Base-by-base conservation (phyloP, 345 rosid genomes). In the Populus alba region DNA sequence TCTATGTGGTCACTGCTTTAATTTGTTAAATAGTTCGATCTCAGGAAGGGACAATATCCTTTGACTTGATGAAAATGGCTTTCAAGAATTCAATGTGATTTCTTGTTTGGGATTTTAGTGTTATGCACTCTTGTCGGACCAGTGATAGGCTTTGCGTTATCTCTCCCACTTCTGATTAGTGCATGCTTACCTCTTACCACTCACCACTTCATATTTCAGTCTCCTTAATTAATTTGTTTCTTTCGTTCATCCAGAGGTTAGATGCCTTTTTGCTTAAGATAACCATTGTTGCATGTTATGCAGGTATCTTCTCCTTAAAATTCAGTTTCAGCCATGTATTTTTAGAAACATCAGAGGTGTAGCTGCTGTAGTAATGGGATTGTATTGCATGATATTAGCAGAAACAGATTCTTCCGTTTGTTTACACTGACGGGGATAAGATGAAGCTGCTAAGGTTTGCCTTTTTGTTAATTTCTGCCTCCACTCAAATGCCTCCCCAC, bases 231-330 rank as follows among this genome's bases (percentile, higher is more conserved):
- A n/a, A 53, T 31, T 17, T 53, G 6, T 23, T 63, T 62, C 61
- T 49, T 18, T 57, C 35, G 7, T 23, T 47, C 23, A 12, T 31
- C 61, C 57, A 18, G 17, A 23, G 18, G 7, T 47, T 8, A 27
- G 13, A 25, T 53, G 17, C 38, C 37, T 49, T 47, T 25, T n/a
- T 53, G 43, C 35, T 6, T 22, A 23, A 43, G 15, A 13, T 79
- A 45, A 83, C 66, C 72, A 69, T 69, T 57, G 13, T 35, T 78
- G 25, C 66, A 20, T 69, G 20, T 69, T 66, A 9, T 49, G 68
- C 86, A 87, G 84, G 84, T 68, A 75, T 74, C 31, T 70, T 72
- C 75, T 70, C 43, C 38, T 67, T 31, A 17, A 51, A 73, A 41
- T 80, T 62, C 75, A 49, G 83, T 47, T 65, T 66, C 67, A 66